Evolutionary conservation across 768 basidiomycete species (phyloP).

Genomic region (Austroboletus eburneus): DNA sequence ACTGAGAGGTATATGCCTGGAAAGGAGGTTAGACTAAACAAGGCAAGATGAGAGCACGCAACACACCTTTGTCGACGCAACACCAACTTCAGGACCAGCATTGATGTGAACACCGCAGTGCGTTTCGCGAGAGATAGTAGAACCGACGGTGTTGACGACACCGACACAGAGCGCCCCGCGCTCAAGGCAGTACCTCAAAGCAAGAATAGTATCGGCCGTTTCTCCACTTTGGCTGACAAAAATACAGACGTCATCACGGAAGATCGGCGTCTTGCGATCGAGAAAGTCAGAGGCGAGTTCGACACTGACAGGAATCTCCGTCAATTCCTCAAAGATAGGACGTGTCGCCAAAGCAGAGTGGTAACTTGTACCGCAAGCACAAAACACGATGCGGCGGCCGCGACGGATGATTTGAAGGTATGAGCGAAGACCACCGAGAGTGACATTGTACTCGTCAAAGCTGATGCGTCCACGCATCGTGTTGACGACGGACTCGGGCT

Average conservation of each 20-base stretch:
- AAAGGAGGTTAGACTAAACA: slow-evolving; percentile 2
- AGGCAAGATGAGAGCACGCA: background rate
- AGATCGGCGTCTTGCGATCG: slow-evolving; percentile 98
- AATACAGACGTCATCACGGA: slow-evolving; percentile 96
- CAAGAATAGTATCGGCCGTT: slow-evolving; percentile 97
- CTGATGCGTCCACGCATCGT: slow-evolving; percentile 99
- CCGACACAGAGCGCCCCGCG: slow-evolving; percentile 95
- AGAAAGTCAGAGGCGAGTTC: slow-evolving; percentile 98
- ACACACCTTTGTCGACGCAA: slow-evolving; percentile 90
- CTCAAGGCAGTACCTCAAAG: slow-evolving; percentile 94
- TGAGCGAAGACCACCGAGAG: slow-evolving; percentile 90
- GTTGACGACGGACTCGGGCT: slow-evolving; percentile 99
- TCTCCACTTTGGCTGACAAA: slow-evolving; percentile 98
- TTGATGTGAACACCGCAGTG: slow-evolving; percentile 99
- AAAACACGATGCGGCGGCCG: slow-evolving; percentile 91
- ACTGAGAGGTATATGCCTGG: slow-evolving; percentile 97
- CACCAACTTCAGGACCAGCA: slow-evolving; percentile 97
- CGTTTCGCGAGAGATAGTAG: slow-evolving; percentile 94
- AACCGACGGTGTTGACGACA: slow-evolving; percentile 98
- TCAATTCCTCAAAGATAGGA: slow-evolving; percentile 97
- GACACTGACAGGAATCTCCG: slow-evolving; percentile 96
- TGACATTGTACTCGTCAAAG: slow-evolving; percentile 89
- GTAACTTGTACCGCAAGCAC: slow-evolving; percentile 98
- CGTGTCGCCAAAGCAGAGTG: slow-evolving; percentile 96
- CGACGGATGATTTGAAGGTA: slow-evolving; percentile 96